phyloP scores from a whole-genome alignment of 2,329 filamentous ascomycete genomes.

The Neofusicoccum kwambonambiense region DNA sequence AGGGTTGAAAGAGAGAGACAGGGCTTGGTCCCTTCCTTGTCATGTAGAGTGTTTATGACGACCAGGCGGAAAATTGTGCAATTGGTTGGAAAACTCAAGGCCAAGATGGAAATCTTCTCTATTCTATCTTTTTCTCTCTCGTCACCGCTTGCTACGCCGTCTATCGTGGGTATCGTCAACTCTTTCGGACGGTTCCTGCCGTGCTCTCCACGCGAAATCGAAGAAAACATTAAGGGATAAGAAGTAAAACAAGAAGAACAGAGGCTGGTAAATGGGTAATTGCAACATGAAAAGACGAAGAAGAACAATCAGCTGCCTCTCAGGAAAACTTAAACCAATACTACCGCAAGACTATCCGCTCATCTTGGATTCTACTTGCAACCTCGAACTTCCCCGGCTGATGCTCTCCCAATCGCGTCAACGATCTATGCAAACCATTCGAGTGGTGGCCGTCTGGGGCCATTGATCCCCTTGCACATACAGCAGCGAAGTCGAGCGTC shows the following conservation, averaged over 20 bases:
- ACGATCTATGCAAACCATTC: neutral
- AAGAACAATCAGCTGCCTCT: too few relatives aligned
- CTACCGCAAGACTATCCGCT: slow-evolving; percentile 8
- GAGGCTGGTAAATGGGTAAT: too few relatives aligned
- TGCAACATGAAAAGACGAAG: too few relatives aligned
- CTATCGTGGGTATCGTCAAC: slow-evolving; percentile 9
- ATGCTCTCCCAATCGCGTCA: neutral
- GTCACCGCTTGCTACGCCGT: neutral
- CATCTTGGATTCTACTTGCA: neutral
- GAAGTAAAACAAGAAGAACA: neutral
- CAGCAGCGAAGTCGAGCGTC: slow-evolving; percentile 1
- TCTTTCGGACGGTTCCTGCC: neutral
- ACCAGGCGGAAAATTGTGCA: too few relatives aligned
- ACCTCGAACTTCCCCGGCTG: neutral
- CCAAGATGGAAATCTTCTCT: neutral
- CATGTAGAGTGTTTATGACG: too few relatives aligned
- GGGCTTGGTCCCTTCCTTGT: too few relatives aligned
- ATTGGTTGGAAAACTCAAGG: too few relatives aligned
- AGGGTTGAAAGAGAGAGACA: too few relatives aligned
- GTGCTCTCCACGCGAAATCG: neutral
- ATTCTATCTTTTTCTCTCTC: neutral
- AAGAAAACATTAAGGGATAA: neutral
- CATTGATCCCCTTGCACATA: neutral
- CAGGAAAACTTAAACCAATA: neutral
- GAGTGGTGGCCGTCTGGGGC: neutral